Evolutionary conservation across 257 asterid genomes (phyloP).

Genomic region (Plantago elongata): DNA sequence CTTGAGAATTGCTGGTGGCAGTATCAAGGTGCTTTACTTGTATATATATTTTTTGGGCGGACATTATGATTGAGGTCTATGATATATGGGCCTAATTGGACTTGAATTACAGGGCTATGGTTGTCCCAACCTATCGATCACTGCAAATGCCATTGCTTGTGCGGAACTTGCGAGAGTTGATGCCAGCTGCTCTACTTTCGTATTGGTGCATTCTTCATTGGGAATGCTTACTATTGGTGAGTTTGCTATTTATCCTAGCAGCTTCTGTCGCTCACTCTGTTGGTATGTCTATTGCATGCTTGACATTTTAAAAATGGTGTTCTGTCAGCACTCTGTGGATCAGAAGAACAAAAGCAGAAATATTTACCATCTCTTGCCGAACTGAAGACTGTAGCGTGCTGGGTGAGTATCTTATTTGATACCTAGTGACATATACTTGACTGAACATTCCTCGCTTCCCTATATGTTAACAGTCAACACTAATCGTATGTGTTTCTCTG

Average conservation of each 20-base stretch:
- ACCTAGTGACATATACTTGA: constrained; percentile 10
- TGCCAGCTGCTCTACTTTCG: constrained; percentile 88
- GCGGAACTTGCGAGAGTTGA: constrained; percentile 96
- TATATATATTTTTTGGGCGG: neutral
- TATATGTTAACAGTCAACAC: constrained; percentile 7
- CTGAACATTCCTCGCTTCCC: neutral
- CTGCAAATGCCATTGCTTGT: constrained; percentile 68
- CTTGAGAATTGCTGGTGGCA: constrained; percentile 73
- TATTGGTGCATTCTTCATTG: constrained; percentile 86
- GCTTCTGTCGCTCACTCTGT: neutral
- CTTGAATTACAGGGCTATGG: constrained; percentile 69
- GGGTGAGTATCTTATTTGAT: constrained; percentile 53
- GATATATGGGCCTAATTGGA: constrained; percentile 16
- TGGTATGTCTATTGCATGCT: constrained; percentile 7
- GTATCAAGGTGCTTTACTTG: constrained; percentile 51
- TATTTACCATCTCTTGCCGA: constrained; percentile 86
- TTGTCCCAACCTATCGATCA: constrained; percentile 76
- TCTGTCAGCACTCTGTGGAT: constrained; percentile 73
- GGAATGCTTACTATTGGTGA: constrained; percentile 91
- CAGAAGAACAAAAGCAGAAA: constrained; percentile 81
- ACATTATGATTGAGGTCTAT: constrained; percentile 1
- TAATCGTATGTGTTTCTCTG: constrained; percentile 19
- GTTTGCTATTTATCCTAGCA: constrained; percentile 17
- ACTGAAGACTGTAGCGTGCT: constrained; percentile 66
- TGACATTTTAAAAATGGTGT: constrained; percentile 18